Conservation (phyloP, 441 rosid genomes). For the Gossypium schwendimanii region DNA sequence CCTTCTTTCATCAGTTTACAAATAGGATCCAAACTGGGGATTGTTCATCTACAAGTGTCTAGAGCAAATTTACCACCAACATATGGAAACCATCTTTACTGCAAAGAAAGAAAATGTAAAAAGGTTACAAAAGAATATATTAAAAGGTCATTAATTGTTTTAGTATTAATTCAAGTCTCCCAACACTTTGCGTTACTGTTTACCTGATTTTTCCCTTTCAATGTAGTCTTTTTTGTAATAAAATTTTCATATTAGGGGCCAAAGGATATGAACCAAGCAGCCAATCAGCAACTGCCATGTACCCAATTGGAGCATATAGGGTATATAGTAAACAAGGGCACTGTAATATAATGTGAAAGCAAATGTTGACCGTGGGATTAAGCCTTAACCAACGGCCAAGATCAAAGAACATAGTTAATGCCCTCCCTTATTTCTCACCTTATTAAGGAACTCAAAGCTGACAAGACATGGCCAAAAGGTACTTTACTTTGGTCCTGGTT, state of each 20-base stretch:
- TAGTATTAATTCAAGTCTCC: background rate
- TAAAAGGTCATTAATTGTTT: background rate
- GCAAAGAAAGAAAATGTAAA: background rate
- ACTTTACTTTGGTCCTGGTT: background rate
- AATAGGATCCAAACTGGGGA: background rate
- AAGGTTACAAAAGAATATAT: background rate
- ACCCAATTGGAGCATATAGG: background rate
- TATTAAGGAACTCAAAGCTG: conserved; percentile 18
- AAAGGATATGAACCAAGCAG: background rate
- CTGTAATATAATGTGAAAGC: background rate
- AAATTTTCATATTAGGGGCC: too few relatives aligned
- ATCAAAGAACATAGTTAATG: conserved; percentile 15
- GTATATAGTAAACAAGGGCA: background rate
- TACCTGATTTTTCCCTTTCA: background rate
- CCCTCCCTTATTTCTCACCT: conserved; percentile 1
- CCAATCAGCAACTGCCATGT: background rate
- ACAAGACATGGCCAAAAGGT: conserved; percentile 1
- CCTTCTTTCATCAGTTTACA: background rate
- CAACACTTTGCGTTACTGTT: background rate
- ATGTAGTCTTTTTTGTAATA: too few relatives aligned
- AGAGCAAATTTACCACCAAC: too few relatives aligned
- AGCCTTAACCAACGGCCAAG: conserved; percentile 23
- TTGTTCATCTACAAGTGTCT: background rate
- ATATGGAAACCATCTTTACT: background rate
- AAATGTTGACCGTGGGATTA: conserved; percentile 25